These are phyloP conservation scores for Gardenia jasminoides DNA, from an alignment of 257 asterid species.

Conservation along the genomic window DNA sequence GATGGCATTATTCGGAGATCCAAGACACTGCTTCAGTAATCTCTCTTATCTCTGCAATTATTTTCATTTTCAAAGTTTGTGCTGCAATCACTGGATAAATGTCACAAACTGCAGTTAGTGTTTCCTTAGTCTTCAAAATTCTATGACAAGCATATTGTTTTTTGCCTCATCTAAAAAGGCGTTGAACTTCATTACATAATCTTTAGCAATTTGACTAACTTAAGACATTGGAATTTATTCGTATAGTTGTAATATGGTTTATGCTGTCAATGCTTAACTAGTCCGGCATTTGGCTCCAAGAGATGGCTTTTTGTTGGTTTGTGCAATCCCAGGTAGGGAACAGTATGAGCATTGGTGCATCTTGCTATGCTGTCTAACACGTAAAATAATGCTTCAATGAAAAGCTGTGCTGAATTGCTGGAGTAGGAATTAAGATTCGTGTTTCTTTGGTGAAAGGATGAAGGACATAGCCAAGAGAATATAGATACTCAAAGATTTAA, in stretches of 20 bases:
- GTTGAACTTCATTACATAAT: neutral
- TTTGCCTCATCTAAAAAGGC: neutral
- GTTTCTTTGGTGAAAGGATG: neutral
- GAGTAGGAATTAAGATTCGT: neutral
- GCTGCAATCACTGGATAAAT: too few species aligned
- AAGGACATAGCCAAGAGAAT: neutral
- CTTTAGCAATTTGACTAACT: neutral
- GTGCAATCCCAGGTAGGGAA: neutral
- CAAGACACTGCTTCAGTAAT: too few species aligned
- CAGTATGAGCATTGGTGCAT: neutral
- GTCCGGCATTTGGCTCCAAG: neutral
- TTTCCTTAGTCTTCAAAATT: neutral
- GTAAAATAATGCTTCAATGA: too few species aligned
- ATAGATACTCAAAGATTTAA: too few species aligned
- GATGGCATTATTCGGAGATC: too few species aligned
- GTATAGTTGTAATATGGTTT: too few species aligned
- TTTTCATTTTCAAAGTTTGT: neutral
- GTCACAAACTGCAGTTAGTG: too few species aligned
- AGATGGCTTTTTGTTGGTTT: neutral
- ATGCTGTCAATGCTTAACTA: too few species aligned
- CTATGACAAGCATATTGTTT: neutral
- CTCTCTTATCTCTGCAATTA: neutral
- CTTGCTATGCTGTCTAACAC: neutral
- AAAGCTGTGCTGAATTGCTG: neutral
- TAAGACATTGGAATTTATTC: neutral